Evolutionary conservation across 2,329 filamentous ascomycete species (phyloP).

Genomic region (Ophiostoma perfectum): DNA sequence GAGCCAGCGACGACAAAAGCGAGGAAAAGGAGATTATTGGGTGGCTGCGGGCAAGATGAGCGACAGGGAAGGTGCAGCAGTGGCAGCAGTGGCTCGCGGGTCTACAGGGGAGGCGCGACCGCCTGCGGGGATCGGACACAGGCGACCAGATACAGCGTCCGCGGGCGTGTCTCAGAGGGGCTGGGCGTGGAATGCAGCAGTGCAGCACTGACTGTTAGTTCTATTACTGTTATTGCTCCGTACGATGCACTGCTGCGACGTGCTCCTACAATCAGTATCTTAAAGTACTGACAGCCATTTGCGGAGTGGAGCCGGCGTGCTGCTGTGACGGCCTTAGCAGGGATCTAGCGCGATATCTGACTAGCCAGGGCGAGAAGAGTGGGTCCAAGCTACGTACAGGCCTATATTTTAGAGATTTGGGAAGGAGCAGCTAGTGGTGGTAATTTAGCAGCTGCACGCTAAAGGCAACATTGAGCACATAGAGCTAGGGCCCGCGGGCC

Average conservation of each 20-base stretch:
- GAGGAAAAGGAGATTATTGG: slow-evolving; percentile 20
- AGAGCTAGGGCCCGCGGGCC: neutral
- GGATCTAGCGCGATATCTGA: slow-evolving; percentile 17
- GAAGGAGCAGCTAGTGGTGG: neutral
- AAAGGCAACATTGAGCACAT: neutral
- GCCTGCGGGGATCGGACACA: too few species aligned
- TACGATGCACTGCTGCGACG: neutral
- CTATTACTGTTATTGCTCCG: neutral
- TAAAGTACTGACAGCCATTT: too few species aligned
- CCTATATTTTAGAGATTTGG: neutral
- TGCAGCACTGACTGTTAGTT: neutral
- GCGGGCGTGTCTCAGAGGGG: neutral
- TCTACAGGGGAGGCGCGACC: neutral
- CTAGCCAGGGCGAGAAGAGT: slow-evolving; percentile 16
- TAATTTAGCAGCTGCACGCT: neutral
- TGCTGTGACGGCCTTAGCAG: slow-evolving; percentile 2
- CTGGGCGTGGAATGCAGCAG: neutral
- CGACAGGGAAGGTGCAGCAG: slow-evolving; percentile 18
- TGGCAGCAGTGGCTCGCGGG: neutral
- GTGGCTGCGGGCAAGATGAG: slow-evolving; percentile 19
- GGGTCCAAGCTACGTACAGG: neutral
- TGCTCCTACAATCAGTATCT: too few species aligned
- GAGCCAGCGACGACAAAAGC: neutral
- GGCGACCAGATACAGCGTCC: neutral
- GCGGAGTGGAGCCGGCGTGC: neutral